phyloP scores from a whole-genome alignment of 2,329 filamentous ascomycete genomes.

The Colletotrichum sojae region DNA sequence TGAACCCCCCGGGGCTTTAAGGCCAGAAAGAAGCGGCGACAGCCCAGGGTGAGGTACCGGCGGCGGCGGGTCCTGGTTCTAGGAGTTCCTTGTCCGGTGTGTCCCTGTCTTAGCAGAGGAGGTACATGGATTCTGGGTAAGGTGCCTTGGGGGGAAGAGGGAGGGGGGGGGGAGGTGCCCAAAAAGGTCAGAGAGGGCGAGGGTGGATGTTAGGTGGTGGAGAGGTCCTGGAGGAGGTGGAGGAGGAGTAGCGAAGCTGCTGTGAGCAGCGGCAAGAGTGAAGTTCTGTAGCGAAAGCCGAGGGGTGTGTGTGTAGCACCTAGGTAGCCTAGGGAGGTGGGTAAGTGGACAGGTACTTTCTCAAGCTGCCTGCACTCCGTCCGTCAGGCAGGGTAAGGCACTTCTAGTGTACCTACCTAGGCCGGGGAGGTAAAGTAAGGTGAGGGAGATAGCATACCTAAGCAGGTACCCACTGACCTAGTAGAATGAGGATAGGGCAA shows the following conservation, averaged over 20 bases:
- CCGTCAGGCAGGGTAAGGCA: too few species aligned
- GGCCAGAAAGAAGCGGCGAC: slow-evolving; percentile 32
- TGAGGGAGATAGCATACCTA: not conserved
- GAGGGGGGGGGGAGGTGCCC: not conserved
- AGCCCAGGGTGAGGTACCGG: not conserved
- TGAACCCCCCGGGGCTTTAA: slow-evolving; percentile 26
- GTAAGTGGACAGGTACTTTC: too few species aligned
- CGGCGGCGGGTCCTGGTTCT: slow-evolving; percentile 1
- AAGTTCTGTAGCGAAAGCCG: not conserved
- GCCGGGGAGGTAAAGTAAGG: not conserved
- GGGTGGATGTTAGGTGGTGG: not conserved
- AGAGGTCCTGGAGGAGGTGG: not conserved
- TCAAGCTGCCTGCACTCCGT: too few species aligned
- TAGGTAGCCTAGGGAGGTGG: not conserved
- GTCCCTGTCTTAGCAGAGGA: slow-evolving; percentile 9
- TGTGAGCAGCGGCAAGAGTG: slow-evolving; percentile 37
- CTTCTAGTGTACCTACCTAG: not conserved
- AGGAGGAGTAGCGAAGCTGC: not conserved
- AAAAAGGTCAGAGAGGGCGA: not conserved
- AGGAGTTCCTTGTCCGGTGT: slow-evolving; percentile 6
- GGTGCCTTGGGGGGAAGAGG: slow-evolving; percentile 26
- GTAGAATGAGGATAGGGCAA: too few species aligned
- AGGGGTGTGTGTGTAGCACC: not conserved
- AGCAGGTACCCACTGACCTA: not conserved
- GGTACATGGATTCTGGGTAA: slow-evolving; percentile 21